phyloP scores from a whole-genome alignment of 768 basidiomycete species.

The Galerina marginata region DNA sequence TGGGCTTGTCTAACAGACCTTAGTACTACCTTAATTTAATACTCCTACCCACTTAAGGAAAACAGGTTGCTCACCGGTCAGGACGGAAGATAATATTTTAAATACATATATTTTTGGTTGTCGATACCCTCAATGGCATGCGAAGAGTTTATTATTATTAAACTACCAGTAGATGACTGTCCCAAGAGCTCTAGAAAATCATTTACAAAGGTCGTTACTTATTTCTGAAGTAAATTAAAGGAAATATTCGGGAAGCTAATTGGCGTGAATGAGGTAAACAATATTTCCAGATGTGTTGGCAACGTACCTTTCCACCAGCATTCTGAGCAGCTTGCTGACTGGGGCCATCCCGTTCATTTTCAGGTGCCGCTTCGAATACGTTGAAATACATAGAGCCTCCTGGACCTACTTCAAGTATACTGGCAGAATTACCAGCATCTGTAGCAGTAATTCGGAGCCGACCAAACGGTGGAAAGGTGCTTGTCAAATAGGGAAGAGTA shows the following conservation, averaged over 20 bases:
- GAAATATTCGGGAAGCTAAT: conserved; percentile 86
- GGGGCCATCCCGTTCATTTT: conserved; percentile 94
- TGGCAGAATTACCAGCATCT: conserved; percentile 97
- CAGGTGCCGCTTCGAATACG: conserved; percentile 97
- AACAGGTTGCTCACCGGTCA: no score
- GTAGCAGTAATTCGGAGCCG: conserved; percentile 98
- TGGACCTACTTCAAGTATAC: conserved; percentile 94
- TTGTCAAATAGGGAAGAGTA: conserved; percentile 97
- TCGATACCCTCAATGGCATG: no score
- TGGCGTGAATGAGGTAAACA: conserved; percentile 12
- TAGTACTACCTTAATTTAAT: neutral
- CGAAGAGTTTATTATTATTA: no score
- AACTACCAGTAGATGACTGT: no score
- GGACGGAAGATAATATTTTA: no score
- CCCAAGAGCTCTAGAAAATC: no score
- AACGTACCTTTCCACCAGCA: conserved; percentile 68
- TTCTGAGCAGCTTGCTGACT: conserved; percentile 77
- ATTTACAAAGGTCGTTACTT: neutral
- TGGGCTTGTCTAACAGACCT: conserved; percentile 11
- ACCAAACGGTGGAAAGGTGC: conserved; percentile 97
- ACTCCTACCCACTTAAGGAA: no score
- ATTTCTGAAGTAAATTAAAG: conserved; percentile 37
- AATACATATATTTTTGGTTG: no score
- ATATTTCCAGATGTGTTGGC: neutral
- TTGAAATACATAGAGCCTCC: conserved; percentile 91